Percentiles rank a stretch among this genome's conserved stretches.
Conservation (phyloP, 805 yeast species). For the Saccharomycopsis oosterbeekiorum region DNA sequence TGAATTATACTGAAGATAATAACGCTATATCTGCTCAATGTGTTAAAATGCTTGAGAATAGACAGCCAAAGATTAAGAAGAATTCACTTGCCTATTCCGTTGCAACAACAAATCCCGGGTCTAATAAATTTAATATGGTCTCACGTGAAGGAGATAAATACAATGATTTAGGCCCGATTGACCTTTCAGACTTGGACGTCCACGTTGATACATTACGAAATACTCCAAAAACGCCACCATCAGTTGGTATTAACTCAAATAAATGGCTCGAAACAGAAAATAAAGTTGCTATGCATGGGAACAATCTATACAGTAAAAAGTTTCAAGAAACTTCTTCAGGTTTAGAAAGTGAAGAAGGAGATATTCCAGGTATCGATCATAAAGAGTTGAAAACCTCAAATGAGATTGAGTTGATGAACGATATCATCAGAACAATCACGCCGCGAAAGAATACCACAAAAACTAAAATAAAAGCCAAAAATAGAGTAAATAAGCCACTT, state of each 20-base stretch:
- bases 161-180: too few relatives aligned
- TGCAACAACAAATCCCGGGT: not conserved
- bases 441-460: not conserved
- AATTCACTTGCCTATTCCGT: not conserved
- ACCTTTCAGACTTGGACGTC: too few relatives aligned
- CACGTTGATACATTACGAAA: too few relatives aligned
- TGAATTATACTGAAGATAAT: not conserved
- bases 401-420: not conserved
- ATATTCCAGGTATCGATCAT: not conserved
- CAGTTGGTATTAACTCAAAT: not conserved
- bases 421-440: not conserved
- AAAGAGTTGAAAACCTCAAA: not conserved
- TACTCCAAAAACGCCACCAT: not conserved
- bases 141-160: too few relatives aligned
- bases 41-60: not conserved
- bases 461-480: not conserved
- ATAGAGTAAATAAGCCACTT: not conserved
- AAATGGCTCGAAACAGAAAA: not conserved
- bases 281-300: not conserved
- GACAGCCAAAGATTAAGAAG: not conserved
- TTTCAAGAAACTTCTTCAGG: not conserved
- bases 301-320: not conserved
- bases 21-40: not conserved
- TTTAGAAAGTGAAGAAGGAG: not conserved
- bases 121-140: too few relatives aligned